Evolutionary conservation across 306 rosid genomes (phyloP).

Genomic region (Dalbergia cochinchinensis): DNA sequence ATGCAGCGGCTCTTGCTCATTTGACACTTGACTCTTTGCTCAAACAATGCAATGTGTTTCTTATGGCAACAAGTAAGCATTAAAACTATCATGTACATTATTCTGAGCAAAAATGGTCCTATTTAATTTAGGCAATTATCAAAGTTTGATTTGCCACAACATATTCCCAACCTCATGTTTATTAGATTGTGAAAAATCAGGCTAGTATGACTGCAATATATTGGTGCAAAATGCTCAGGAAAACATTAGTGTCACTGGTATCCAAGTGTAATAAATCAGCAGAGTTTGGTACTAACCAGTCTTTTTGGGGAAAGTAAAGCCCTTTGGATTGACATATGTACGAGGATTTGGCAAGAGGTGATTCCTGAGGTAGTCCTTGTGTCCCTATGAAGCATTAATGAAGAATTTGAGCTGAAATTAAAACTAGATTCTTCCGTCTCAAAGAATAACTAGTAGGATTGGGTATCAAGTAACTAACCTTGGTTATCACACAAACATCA

Average conservation of each 20-base stretch:
- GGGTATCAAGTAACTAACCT: conserved; percentile 60
- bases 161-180: background rate
- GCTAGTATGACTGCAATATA: background rate
- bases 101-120: background rate
- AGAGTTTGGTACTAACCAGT: conserved; percentile 64
- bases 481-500: conserved; percentile 93
- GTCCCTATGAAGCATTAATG: conserved; percentile 66
- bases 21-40: too few species aligned
- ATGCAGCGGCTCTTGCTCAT: background rate
- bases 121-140: background rate
- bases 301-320: conserved; percentile 75
- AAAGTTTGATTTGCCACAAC: background rate
- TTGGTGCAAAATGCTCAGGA: background rate
- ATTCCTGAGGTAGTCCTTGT: conserved; percentile 88
- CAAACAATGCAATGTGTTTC: background rate
- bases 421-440: conserved; percentile 18
- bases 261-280: conserved; percentile 35
- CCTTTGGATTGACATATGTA: conserved; percentile 74
- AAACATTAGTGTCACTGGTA: background rate
- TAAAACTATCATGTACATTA: background rate
- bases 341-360: conserved; percentile 90
- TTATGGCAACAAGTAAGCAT: background rate
- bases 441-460: conserved; percentile 24
- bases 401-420: conserved; percentile 29
- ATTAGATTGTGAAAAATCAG: background rate